phyloP scores from a whole-genome alignment of 2,329 filamentous ascomycete genomes.

The Calycina herbarum region DNA sequence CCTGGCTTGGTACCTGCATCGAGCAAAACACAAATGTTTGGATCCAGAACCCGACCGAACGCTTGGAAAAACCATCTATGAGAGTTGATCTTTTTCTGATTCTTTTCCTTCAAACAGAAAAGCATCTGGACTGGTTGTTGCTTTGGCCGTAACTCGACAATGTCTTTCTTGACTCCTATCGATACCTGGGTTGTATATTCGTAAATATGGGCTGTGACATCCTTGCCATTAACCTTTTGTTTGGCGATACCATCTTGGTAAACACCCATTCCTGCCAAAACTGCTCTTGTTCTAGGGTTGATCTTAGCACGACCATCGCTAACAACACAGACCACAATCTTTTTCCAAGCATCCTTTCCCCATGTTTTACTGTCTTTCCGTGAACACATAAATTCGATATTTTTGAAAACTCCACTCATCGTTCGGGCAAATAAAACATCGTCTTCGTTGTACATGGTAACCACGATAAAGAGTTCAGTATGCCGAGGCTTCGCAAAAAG shows the following conservation, averaged over 20 bases:
- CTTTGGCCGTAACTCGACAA: slow-evolving; percentile 81
- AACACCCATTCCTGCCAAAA: slow-evolving; percentile 89
- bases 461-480: slow-evolving; percentile 92
- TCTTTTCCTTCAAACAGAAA: slow-evolving; percentile 98
- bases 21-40: slow-evolving; percentile 94
- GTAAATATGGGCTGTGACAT: slow-evolving; percentile 97
- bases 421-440: slow-evolving; percentile 94
- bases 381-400: slow-evolving; percentile 97
- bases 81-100: slow-evolving; percentile 99
- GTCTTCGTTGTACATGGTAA: slow-evolving; percentile 99
- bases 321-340: slow-evolving; percentile 97
- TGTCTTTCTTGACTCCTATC: slow-evolving; percentile 83
- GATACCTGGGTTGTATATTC: slow-evolving; percentile 89
- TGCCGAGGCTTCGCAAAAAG: slow-evolving; percentile 90
- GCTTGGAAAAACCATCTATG: slow-evolving; percentile 99
- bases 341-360: slow-evolving; percentile 99
- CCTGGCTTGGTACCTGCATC: slow-evolving; percentile 96
- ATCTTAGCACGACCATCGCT: slow-evolving; percentile 97
- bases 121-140: slow-evolving; percentile 93
- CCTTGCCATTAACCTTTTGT: slow-evolving; percentile 94
- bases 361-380: slow-evolving; percentile 93
- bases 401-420: slow-evolving; percentile 97
- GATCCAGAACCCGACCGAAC: slow-evolving; percentile 87
- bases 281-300: slow-evolving; percentile 84
- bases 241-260: slow-evolving; percentile 99